Evolutionary conservation across 73 alveolate genomes (phyloP).

Genomic region (Breviolum minutum): DNA sequence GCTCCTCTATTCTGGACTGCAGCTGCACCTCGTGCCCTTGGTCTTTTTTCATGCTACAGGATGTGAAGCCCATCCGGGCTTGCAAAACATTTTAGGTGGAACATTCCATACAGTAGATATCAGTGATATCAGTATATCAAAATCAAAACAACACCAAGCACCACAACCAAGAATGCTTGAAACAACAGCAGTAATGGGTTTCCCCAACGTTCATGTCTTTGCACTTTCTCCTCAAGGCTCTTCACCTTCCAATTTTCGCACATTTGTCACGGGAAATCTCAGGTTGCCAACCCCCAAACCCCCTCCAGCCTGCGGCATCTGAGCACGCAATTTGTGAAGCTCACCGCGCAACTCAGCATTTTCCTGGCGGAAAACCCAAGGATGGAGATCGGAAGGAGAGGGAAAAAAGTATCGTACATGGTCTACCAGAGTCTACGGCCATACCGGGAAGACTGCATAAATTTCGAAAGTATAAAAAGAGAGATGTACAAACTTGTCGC

Average conservation of each 20-base stretch:
- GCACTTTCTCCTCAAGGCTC: slow-evolving; percentile 6
- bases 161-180: too few relatives aligned
- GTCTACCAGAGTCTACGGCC: too few relatives aligned
- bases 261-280: background rate
- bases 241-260: background rate
- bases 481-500: too few relatives aligned
- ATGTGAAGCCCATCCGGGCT: background rate
- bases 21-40: slow-evolving; percentile 17
- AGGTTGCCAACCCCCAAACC: background rate
- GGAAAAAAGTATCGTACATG: too few relatives aligned
- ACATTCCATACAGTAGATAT: background rate
- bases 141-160: too few relatives aligned
- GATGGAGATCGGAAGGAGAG: background rate
- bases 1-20: background rate
- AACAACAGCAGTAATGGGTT: too few relatives aligned
- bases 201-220: background rate
- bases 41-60: background rate
- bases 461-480: too few relatives aligned
- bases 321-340: slow-evolving; percentile 8
- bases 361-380: background rate
- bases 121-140: too few relatives aligned
- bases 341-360: slow-evolving; percentile 10
- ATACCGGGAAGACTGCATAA: too few relatives aligned
- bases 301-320: background rate
- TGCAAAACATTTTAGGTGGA: background rate